These are phyloP conservation scores for Heritiera fomes DNA, from an alignment of 345 rosid genomes.

Conservation along the genomic window DNA sequence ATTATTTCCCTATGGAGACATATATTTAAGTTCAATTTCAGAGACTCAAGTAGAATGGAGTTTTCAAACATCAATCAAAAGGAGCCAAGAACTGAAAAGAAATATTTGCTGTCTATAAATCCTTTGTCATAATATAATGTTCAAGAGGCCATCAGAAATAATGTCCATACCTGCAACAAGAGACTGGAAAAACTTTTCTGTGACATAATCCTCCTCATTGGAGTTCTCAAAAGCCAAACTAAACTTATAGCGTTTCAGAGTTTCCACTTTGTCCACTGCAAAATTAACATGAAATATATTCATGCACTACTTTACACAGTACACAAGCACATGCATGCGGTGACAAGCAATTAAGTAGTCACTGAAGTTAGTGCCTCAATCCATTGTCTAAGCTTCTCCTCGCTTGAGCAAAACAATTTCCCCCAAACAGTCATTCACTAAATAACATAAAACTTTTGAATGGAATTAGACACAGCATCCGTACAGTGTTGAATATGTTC, in stretches of 20 bases:
- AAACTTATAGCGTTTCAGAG: slow-evolving; percentile 83
- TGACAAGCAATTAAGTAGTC: background rate
- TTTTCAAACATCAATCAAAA: background rate
- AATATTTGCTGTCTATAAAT: background rate
- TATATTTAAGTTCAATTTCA: background rate
- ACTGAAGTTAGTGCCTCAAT: background rate
- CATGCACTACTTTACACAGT: background rate
- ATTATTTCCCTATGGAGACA: background rate
- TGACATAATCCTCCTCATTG: slow-evolving; percentile 97
- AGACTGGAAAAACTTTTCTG: slow-evolving; percentile 93
- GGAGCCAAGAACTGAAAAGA: slow-evolving; percentile 4
- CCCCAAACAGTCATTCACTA: background rate
- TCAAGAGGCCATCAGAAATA: background rate
- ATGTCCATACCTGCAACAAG: slow-evolving; percentile 77
- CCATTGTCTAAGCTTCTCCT: background rate
- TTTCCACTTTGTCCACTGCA: slow-evolving; percentile 85
- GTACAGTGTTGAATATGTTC: too few species aligned
- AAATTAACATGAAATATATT: slow-evolving; percentile 24
- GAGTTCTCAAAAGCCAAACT: slow-evolving; percentile 98
- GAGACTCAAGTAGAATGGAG: background rate
- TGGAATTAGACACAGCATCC: background rate
- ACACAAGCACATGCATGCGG: background rate
- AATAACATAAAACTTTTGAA: background rate
- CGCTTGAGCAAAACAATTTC: background rate
- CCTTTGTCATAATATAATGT: background rate